phyloP scores from a whole-genome alignment of 768 basidiomycete genomes.

The Favolaschia claudopus region DNA sequence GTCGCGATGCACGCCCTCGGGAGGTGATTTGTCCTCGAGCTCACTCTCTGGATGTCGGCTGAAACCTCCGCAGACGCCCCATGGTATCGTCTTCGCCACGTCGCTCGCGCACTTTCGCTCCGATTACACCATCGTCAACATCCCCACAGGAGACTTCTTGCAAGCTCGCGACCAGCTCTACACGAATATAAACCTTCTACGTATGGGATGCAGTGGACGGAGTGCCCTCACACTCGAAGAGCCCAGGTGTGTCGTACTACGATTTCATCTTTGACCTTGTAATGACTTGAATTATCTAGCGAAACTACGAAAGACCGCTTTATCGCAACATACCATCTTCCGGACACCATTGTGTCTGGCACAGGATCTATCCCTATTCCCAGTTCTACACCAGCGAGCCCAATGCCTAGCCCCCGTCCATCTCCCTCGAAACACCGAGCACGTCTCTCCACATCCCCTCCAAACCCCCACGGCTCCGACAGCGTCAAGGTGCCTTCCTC shows the following conservation, averaged over 20 bases:
- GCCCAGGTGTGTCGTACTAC: conserved; percentile 58
- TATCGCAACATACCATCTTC: conserved; percentile 70
- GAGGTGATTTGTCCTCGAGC: conserved; percentile 44
- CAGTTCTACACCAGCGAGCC: conserved; percentile 24
- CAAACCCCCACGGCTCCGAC: conserved; percentile 26
- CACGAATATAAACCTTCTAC: conserved; percentile 81
- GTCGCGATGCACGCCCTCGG: conserved; percentile 77
- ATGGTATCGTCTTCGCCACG: conserved; percentile 80
- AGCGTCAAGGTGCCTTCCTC: conserved; percentile 14
- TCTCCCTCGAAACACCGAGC: conserved; percentile 29
- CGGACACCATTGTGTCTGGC: conserved; percentile 45
- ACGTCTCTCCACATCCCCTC: conserved; percentile 29
- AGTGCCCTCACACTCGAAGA: conserved; percentile 79
- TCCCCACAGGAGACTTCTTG: conserved; percentile 75
- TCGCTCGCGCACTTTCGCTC: conserved; percentile 89
- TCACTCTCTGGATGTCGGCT: background rate
- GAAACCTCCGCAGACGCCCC: conserved; percentile 53
- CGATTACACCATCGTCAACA: conserved; percentile 84
- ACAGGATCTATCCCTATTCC: conserved; percentile 30
- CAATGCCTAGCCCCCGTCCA: conserved; percentile 28
- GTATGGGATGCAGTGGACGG: conserved; percentile 87
- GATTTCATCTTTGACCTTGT: conserved; percentile 3
- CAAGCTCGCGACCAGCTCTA: conserved; percentile 72
- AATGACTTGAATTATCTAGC: conserved; percentile 42
- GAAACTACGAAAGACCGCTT: conserved; percentile 86